Percentiles rank a stretch among this genome's conserved stretches.
These are phyloP conservation scores for Papilionanthe hybrid DNA, from an alignment of 116 monocot genomes.

Conservation along the genomic window DNA sequence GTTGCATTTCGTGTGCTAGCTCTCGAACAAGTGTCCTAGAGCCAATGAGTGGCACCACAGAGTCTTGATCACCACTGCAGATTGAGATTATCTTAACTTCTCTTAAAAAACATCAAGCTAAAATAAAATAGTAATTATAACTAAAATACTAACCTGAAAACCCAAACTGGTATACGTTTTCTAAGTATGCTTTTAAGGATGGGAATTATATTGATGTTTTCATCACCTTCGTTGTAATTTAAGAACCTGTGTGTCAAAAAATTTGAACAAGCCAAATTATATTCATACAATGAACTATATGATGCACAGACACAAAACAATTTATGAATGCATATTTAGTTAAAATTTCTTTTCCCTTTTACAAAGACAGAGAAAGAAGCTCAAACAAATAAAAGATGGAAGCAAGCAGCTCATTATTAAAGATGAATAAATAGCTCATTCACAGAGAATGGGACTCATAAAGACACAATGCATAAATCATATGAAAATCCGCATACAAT, in stretches of 20 bases:
- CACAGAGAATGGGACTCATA: too few species aligned
- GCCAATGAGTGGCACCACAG: constrained; percentile 64
- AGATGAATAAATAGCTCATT: too few species aligned
- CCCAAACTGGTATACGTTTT: constrained; percentile 51
- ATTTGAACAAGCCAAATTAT: too few species aligned
- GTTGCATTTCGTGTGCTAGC: constrained; percentile 51
- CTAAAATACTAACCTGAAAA: constrained; percentile 47
- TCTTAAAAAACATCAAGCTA: background rate
- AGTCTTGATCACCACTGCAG: constrained; percentile 78
- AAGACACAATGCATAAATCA: too few species aligned
- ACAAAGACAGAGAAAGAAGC: too few species aligned
- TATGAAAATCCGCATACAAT: too few species aligned
- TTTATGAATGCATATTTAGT: background rate
- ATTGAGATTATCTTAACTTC: background rate
- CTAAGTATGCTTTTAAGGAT: constrained; percentile 43
- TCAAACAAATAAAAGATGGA: too few species aligned
- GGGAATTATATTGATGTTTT: constrained; percentile 55
- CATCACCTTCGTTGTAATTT: constrained; percentile 51
- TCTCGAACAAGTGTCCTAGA: constrained; percentile 60
- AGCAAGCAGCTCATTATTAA: too few species aligned
- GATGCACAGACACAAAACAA: background rate
- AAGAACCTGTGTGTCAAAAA: constrained; percentile 26
- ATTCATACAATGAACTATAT: background rate
- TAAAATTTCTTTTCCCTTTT: too few species aligned
- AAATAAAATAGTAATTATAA: background rate